Percentiles rank a stretch among this genome's conserved stretches.
These are phyloP conservation scores for Sporothrix protearum DNA, from an alignment of 2,329 filamentous ascomycete species.

Conservation along the genomic window DNA sequence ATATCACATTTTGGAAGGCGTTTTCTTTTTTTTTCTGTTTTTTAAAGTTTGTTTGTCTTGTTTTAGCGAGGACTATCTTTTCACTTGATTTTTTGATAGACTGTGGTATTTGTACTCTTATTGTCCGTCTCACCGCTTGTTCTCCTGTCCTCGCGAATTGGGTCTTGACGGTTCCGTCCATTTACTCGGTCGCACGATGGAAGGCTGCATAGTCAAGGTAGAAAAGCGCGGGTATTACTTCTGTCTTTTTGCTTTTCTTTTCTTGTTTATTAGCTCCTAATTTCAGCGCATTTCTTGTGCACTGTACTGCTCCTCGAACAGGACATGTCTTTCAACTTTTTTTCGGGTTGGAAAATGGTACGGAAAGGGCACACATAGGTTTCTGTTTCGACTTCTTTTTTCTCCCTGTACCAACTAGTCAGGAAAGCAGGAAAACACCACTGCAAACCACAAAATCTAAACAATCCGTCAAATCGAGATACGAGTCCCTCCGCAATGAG, in stretches of 20 bases:
- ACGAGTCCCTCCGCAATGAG: background rate
- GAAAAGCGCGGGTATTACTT: constrained; percentile 5
- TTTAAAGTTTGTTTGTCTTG: background rate
- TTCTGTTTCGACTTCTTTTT: background rate
- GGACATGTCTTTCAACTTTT: background rate
- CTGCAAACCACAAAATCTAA: constrained; percentile 1
- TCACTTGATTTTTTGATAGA: background rate
- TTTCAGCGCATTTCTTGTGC: background rate
- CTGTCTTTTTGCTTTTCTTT: background rate
- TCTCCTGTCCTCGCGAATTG: background rate
- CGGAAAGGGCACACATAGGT: background rate
- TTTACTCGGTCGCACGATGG: constrained; percentile 2
- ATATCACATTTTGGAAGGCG: constrained; percentile 12
- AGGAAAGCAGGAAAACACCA: background rate
- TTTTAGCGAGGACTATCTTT: constrained; percentile 1
- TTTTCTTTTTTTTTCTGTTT: constrained; percentile 1
- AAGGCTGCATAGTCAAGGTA: background rate
- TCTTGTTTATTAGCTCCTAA: background rate
- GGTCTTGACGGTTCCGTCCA: background rate
- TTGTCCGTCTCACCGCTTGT: background rate
- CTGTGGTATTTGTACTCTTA: background rate
- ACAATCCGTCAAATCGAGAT: background rate
- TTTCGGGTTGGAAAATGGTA: background rate
- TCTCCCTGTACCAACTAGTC: background rate
- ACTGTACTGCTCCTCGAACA: background rate